Conservation (phyloP, 2,329 filamentous ascomycete species). For the Elsinoe australis region DNA sequence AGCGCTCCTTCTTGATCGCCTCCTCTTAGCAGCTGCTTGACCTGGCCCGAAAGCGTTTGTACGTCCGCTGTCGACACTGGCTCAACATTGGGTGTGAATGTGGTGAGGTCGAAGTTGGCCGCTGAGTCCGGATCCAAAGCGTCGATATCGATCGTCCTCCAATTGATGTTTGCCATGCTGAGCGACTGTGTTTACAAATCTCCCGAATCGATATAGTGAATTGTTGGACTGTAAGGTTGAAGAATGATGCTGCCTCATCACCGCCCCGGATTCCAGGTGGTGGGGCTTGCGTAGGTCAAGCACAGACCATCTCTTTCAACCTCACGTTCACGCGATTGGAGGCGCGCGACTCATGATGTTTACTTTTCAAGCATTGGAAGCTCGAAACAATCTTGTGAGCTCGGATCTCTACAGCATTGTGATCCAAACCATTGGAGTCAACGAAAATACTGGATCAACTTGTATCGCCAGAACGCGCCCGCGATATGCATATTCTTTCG, state of each 20-base stretch:
- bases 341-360: conserved; percentile 11
- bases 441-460: background rate
- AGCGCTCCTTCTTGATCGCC: conserved; percentile 84
- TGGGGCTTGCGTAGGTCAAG: conserved; percentile 1
- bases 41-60: conserved; percentile 67
- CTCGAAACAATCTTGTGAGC: too few species aligned
- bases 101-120: conserved; percentile 81
- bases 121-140: conserved; percentile 82
- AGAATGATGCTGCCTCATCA: conserved; percentile 14
- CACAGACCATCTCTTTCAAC: conserved; percentile 8
- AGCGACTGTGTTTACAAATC: background rate
- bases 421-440: too few species aligned
- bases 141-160: conserved; percentile 91
- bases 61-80: conserved; percentile 71
- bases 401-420: too few species aligned
- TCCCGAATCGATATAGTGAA: background rate
- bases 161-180: conserved; percentile 49
- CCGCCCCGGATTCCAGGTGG: conserved; percentile 3
- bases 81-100: conserved; percentile 68
- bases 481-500: background rate
- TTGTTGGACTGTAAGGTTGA: background rate
- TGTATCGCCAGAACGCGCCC: background rate
- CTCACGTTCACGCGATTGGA: conserved; percentile 2
- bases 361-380: too few species aligned
- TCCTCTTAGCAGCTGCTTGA: conserved; percentile 77